Base-by-base conservation (phyloP, 805 yeast genomes). In the Yarrowia sp. region DNA sequence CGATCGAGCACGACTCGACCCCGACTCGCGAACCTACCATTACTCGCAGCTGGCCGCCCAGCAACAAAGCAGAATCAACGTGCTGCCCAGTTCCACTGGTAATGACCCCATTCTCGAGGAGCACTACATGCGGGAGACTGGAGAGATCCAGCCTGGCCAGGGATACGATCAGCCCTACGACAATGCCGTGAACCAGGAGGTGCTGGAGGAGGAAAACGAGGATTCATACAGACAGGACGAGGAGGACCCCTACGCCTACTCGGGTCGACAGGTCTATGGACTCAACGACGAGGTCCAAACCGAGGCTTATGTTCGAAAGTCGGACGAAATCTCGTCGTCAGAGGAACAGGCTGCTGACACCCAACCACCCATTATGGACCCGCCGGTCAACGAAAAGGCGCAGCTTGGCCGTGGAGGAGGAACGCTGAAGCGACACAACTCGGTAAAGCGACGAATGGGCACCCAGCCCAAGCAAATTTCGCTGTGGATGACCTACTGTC, bases 401-500 rank as follows among this genome's bases (percentile, higher is more conserved):
- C 67, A 48, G 56, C 67, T 49, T 8, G 40, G 67, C 45, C 65
- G 65, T 32, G 55, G 56, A n/a, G 56, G 56, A 38, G 55, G 56
- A 48, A 48, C 67, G 5, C 46, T 63, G 45, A 48, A 63, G 46
- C 67, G 67, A 48, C 56, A 48, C 56, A 48, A 49, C 45, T 38
- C 46, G 5, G 67, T 63, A 11, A 63, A 48, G 46, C 46, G 67
- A n/a, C 55, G 56, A 22, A 48, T 49, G 55, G 56, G 56, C 12
- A 41, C 55, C 22, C 55, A 48, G 14, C 67, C 67, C 15, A 38
- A 80, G 76, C 38, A 68, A 26, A 22, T 67, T 26, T 76, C 85
- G 68, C 68, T 85, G n/a, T 95, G 99, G 99, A 85, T 86, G 72
- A 79, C 87, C 0, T 95, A 92, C 79, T 92, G 97, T 77, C 86